These are phyloP conservation scores for Kwoniella mangroviensis DNA, from an alignment of 768 basidiomycete genomes.

Conservation along the genomic window DNA sequence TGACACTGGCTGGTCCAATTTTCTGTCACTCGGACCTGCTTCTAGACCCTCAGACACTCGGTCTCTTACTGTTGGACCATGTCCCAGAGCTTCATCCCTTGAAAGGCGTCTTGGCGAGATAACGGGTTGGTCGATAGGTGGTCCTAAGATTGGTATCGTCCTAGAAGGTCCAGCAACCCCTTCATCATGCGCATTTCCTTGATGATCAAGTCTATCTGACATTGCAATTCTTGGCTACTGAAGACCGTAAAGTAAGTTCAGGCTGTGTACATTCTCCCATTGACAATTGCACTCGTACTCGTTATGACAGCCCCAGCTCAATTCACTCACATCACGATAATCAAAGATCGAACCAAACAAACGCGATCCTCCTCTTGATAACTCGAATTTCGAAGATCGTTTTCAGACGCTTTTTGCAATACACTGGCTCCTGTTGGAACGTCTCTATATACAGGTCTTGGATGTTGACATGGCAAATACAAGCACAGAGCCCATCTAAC, in stretches of 20 bases:
- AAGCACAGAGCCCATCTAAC: not conserved
- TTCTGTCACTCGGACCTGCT: too few relatives aligned
- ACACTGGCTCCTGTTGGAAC: too few relatives aligned
- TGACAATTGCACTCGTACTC: accelerated
- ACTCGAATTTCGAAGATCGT: too few relatives aligned
- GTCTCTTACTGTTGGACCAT: not conserved
- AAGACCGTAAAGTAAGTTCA: not conserved
- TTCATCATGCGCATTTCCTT: not conserved
- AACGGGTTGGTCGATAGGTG: not conserved
- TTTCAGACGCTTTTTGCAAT: too few relatives aligned
- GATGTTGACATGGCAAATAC: not conserved
- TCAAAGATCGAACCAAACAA: not conserved
- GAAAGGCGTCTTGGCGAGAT: too few relatives aligned
- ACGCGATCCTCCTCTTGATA: not conserved
- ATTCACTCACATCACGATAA: not conserved
- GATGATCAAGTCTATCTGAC: not conserved
- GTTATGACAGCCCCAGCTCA: not conserved
- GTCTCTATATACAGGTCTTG: not conserved
- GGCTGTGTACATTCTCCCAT: too few relatives aligned
- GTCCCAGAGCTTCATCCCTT: not conserved
- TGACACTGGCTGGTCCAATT: too few relatives aligned
- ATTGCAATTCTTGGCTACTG: not conserved
- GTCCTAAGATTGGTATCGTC: not conserved
- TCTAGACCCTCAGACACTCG: too few relatives aligned
- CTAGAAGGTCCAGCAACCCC: not conserved